phyloP scores from a whole-genome alignment of 768 basidiomycete species.

The Russula lepida region DNA sequence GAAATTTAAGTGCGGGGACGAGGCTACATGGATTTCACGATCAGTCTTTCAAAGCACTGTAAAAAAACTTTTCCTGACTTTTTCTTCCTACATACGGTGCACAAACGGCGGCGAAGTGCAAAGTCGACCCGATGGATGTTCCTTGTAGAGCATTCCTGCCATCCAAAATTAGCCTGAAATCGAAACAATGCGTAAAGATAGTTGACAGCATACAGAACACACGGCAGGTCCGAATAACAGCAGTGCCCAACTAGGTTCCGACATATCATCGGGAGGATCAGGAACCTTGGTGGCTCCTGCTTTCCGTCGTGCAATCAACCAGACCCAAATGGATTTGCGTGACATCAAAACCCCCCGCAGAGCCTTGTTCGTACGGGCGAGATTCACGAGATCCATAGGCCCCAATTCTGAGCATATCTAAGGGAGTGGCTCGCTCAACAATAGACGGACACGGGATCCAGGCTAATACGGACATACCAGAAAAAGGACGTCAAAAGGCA shows the following conservation, averaged over 20 bases:
- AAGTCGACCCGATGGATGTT: constrained; percentile 18
- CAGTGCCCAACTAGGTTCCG: constrained; percentile 19
- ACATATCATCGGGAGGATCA: constrained; percentile 19
- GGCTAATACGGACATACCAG: not conserved
- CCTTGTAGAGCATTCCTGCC: constrained; percentile 9
- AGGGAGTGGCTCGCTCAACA: not conserved
- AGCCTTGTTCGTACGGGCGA: constrained; percentile 19
- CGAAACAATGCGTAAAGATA: not conserved
- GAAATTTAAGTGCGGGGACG: constrained; percentile 8
- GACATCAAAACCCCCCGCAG: constrained; percentile 17
- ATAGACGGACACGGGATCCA: not conserved
- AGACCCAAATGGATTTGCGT: constrained; percentile 17
- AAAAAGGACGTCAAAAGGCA: constrained; percentile 17
- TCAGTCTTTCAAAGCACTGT: not conserved
- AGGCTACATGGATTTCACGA: not conserved
- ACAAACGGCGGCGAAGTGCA: constrained; percentile 18
- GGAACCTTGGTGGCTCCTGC: constrained; percentile 6
- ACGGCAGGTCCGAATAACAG: constrained; percentile 16
- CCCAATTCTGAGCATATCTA: constrained; percentile 13
- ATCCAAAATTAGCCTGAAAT: not conserved
- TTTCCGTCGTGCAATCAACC: constrained; percentile 9
- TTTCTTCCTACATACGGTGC: constrained; percentile 10
- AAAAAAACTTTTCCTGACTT: not conserved
- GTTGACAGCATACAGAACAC: constrained; percentile 8
- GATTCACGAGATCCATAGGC: constrained; percentile 17